phyloP scores from a whole-genome alignment of 257 asterid species.

The Solanum medicagineum region DNA sequence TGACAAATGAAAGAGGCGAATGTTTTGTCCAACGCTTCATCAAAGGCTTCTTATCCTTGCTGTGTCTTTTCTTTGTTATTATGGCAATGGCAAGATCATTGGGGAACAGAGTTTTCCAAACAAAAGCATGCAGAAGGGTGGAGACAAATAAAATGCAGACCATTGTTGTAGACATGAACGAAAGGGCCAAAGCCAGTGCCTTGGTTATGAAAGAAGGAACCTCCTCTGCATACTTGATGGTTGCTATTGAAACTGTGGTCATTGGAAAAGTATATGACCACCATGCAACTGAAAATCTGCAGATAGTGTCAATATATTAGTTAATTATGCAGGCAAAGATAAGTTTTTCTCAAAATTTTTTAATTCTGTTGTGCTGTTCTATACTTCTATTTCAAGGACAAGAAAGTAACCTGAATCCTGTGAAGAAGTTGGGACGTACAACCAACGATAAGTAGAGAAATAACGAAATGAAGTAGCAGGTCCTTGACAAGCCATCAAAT shows the following conservation, averaged over 20 bases:
- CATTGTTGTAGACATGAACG: conserved; percentile 76
- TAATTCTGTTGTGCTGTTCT: not conserved
- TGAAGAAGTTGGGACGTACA: conserved; percentile 82
- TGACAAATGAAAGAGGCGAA: conserved; percentile 41
- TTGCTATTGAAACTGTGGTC: conserved; percentile 91
- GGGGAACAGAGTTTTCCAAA: conserved; percentile 73
- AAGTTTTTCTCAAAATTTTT: not conserved
- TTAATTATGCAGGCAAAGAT: not conserved
- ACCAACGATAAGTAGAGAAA: conserved; percentile 63
- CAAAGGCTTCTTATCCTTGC: conserved; percentile 41
- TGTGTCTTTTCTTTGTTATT: conserved; percentile 41
- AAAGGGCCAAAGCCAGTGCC: conserved; percentile 50
- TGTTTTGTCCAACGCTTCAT: conserved; percentile 69
- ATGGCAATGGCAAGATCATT: conserved; percentile 94
- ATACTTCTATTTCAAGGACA: not conserved
- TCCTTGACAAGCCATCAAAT: conserved; percentile 72
- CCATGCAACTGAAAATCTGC: conserved; percentile 94
- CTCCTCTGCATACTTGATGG: conserved; percentile 75
- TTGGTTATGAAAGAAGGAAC: conserved; percentile 46
- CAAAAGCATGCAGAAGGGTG: conserved; percentile 72
- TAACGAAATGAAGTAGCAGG: conserved; percentile 79
- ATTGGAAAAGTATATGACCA: conserved; percentile 97
- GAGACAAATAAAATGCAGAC: conserved; percentile 52
- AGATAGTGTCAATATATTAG: not conserved
- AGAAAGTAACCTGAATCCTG: conserved; percentile 60